These are phyloP conservation scores for Phytophthora litchii DNA, from an alignment of 352 stramenopile genomes.

Conservation along the genomic window DNA sequence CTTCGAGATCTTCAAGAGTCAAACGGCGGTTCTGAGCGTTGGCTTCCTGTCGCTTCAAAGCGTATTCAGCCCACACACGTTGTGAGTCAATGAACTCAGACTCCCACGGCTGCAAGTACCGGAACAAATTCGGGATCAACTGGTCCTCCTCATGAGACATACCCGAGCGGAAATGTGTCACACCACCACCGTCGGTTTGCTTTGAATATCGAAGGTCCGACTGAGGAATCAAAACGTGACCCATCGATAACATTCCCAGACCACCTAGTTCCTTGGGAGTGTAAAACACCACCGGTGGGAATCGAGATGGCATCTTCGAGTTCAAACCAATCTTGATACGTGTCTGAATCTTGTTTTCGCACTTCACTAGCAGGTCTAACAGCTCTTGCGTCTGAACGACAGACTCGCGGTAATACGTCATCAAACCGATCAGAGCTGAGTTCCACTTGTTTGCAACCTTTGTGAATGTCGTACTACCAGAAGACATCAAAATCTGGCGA, in stretches of 20 bases:
- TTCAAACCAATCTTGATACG: slow-evolving; percentile 99
- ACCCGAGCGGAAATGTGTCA: slow-evolving; percentile 99
- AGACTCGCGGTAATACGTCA: slow-evolving; percentile 99
- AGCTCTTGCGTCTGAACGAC: slow-evolving; percentile 99
- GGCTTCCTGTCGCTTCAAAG: slow-evolving; percentile 98
- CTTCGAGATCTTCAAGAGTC: slow-evolving; percentile 99
- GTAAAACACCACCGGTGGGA: slow-evolving; percentile 99
- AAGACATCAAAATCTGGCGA: slow-evolving; percentile 99
- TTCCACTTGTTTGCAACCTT: slow-evolving; percentile 99
- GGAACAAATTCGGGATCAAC: slow-evolving; percentile 99
- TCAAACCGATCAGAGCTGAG: slow-evolving; percentile 95
- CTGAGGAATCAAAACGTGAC: slow-evolving; percentile 99
- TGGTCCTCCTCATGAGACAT: slow-evolving; percentile 98
- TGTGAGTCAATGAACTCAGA: slow-evolving; percentile 99
- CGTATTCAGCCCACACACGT: slow-evolving; percentile 99
- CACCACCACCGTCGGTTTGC: slow-evolving; percentile 96
- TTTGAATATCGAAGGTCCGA: slow-evolving; percentile 99
- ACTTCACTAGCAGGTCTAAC: slow-evolving; percentile 99
- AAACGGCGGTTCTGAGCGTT: slow-evolving; percentile 98
- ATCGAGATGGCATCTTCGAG: slow-evolving; percentile 99
- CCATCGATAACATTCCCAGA: slow-evolving; percentile 99
- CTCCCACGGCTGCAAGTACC: slow-evolving; percentile 98
- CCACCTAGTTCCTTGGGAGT: slow-evolving; percentile 99
- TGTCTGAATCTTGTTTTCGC: slow-evolving; percentile 99
- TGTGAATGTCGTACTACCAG: slow-evolving; percentile 99